Base-by-base conservation (phyloP, 129 eudicot genomes). In the Escallonia herrerae region DNA sequence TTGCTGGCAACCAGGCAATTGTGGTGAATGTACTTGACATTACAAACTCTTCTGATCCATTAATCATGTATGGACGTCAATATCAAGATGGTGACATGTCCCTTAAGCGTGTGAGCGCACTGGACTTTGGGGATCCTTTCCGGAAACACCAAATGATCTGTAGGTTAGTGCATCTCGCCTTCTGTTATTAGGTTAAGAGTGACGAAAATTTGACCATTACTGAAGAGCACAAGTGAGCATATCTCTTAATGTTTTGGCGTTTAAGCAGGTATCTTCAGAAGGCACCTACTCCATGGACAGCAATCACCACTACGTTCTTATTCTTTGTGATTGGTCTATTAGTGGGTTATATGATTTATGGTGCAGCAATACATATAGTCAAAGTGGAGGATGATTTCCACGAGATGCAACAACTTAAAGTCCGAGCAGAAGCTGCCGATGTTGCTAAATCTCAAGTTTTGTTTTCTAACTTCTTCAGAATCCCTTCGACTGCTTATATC, bases 351-450 rank as follows among this genome's bases (percentile, higher is more conserved):
- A 84, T 84, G 79, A 60, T 72, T 33, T 81, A 86, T 63, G 58
- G 77, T 15, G 91, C 91, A 12, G 91, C 80, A 8, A 77, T 58
- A 46, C 91, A 83, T 68, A 84, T 86, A 57, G 86, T 79, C 68
- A 80, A 81, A 67, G 89, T 90, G 15, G 85, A 81, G 74, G 86
- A 90, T 15, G 95, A 90, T 74, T 90, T 76, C 57, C 63, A 73
- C 65, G 71, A 81, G 53, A 90, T 90, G 97, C 81, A 86, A 64
- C 71, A 74, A 56, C 52, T 90, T 8, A 90, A 86, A 77, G 84
- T 74, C 66, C 82, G 62, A 43, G 95, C 97, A 56, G 97, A 90
- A 79, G 97, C 97, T 56, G 97, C 97, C 59, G 97, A 90, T 65
- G 85, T 90, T 11, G 95, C 97, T 72, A 90, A 90, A 80, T 90